A percentile compares a stretch with the other conserved stretches of the same genome.
These are phyloP conservation scores for Daldinia bambusicola DNA, from an alignment of 495 filamentous ascomycete species.

Conservation along the genomic window DNA sequence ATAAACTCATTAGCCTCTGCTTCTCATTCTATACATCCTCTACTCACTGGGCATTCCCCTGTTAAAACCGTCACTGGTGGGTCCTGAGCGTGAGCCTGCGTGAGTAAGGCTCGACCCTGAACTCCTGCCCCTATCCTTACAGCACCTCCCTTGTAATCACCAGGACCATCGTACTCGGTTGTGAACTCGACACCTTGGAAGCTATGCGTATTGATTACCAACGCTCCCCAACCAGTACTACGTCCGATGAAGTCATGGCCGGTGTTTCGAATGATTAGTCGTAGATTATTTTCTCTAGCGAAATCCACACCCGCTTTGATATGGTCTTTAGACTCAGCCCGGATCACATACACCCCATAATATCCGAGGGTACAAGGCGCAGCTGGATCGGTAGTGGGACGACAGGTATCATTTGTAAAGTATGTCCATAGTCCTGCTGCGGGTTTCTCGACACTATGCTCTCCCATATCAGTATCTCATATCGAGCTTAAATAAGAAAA, in stretches of 20 bases:
- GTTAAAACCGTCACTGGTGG: constrained; percentile 63
- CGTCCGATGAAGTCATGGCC: constrained; percentile 70
- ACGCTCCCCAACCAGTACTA: constrained; percentile 66
- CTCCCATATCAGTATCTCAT: constrained; percentile 18
- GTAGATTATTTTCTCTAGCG: constrained; percentile 64
- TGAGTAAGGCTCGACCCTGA: constrained; percentile 57
- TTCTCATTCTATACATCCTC: constrained; percentile 45
- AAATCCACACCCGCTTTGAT: constrained; percentile 64
- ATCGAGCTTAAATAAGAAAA: no score
- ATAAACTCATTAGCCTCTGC: constrained; percentile 52
- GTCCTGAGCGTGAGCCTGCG: constrained; percentile 53
- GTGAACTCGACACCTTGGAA: constrained; percentile 63
- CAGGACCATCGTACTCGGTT: constrained; percentile 49
- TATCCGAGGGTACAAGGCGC: constrained; percentile 67
- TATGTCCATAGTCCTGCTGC: constrained; percentile 58
- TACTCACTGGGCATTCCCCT: constrained; percentile 55
- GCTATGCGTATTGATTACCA: constrained; percentile 72
- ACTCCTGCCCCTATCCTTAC: constrained; percentile 62
- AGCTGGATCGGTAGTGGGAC: constrained; percentile 60
- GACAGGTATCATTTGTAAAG: constrained; percentile 60
- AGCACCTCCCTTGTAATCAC: constrained; percentile 56
- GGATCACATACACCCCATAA: constrained; percentile 66
- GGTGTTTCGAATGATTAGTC: constrained; percentile 72
- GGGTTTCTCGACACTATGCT: constrained; percentile 51
- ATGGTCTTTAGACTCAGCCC: constrained; percentile 56